Conservation (phyloP, 2,329 filamentous ascomycete species). For the Aureobasidium leucospermi region DNA sequence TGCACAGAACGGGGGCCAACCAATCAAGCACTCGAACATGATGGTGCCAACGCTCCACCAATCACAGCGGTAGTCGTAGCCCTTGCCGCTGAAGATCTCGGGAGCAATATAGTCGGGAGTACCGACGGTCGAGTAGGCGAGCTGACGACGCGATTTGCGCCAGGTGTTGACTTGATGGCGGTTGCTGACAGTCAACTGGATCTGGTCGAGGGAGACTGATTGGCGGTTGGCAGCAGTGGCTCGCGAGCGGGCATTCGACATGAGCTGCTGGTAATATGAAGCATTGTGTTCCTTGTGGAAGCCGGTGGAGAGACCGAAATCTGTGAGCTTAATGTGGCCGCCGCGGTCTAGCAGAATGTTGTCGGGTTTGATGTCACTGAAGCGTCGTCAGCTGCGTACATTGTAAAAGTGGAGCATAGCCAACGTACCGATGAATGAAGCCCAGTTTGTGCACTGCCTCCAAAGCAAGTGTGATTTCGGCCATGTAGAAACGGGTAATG, state of each 20-base stretch:
- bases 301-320: conserved; percentile 94
- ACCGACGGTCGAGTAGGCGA: conserved; percentile 97
- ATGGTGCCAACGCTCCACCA: conserved; percentile 99
- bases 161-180: conserved; percentile 97
- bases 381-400: not conserved
- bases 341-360: conserved; percentile 94
- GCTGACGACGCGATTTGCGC: conserved; percentile 88
- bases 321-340: conserved; percentile 95
- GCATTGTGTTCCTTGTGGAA: conserved; percentile 98
- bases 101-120: conserved; percentile 98
- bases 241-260: conserved; percentile 50
- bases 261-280: conserved; percentile 93
- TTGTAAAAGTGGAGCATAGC: not conserved
- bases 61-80: conserved; percentile 94
- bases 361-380: conserved; percentile 95
- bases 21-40: conserved; percentile 98
- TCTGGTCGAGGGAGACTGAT: conserved; percentile 94
- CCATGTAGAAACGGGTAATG: conserved; percentile 98
- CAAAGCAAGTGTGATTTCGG: conserved; percentile 95
- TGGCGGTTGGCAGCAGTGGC: conserved; percentile 61
- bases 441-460: conserved; percentile 96
- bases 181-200: conserved; percentile 96
- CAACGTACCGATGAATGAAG: conserved; percentile 86
- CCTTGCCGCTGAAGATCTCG: conserved; percentile 94
- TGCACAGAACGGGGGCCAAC: conserved; percentile 98